Conservation (phyloP, 805 yeast species). For the Candida koratica region DNA sequence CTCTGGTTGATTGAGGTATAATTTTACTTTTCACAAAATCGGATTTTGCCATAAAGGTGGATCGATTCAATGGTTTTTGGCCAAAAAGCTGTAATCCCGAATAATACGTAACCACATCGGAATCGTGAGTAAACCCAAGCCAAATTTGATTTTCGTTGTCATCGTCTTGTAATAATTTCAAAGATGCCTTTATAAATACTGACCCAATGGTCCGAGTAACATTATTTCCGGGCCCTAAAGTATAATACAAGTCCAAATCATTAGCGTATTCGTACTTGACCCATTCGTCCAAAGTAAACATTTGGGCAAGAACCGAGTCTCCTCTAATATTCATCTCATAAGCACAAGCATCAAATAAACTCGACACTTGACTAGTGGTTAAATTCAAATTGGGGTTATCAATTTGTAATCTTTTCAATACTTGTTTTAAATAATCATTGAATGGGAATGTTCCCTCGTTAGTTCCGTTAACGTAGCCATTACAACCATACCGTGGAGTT, state of each 20-base stretch:
- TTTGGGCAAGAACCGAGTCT: slow-evolving; percentile 56
- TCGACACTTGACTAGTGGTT: slow-evolving; percentile 47
- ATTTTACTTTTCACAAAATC: slow-evolving; percentile 22
- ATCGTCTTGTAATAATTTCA: slow-evolving; percentile 42
- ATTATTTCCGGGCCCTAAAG: slow-evolving; percentile 60
- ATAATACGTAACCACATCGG: slow-evolving; percentile 55
- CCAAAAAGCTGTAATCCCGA: slow-evolving; percentile 60
- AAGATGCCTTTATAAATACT: slow-evolving; percentile 44
- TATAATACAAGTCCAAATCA: slow-evolving; percentile 58
- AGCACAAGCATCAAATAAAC: slow-evolving; percentile 62
- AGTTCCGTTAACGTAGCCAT: slow-evolving; percentile 12
- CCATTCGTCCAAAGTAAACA: slow-evolving; percentile 69
- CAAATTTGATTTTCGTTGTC: slow-evolving; percentile 49
- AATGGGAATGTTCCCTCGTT: slow-evolving; percentile 3
- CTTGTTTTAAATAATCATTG: slow-evolving; percentile 43
- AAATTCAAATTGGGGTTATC: slow-evolving; percentile 40
- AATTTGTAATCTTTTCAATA: slow-evolving; percentile 39
- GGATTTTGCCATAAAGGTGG: background rate
- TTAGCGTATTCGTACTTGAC: slow-evolving; percentile 57
- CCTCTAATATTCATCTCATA: slow-evolving; percentile 73
- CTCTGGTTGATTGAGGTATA: slow-evolving; percentile 40
- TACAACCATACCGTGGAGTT: slow-evolving; percentile 50
- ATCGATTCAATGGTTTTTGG: slow-evolving; percentile 1
- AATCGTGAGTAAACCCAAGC: slow-evolving; percentile 73
- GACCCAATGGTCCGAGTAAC: slow-evolving; percentile 58